Evolutionary conservation across 495 filamentous ascomycete species (phyloP), one percentile per base, ranked within the genome.

Genomic region (Talaromyces adpressus): DNA sequence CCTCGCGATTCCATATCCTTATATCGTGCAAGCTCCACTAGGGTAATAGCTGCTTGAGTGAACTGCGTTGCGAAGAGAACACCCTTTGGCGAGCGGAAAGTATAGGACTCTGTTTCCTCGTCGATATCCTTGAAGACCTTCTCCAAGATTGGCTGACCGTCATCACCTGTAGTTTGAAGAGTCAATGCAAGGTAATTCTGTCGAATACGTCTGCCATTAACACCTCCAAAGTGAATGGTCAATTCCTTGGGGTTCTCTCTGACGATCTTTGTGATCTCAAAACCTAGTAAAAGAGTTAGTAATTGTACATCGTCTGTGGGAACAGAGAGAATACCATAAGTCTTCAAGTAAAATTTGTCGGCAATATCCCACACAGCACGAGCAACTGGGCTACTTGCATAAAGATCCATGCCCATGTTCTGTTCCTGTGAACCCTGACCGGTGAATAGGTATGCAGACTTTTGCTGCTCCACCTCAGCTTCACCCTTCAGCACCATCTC

Each of bases 371-470:
- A 81, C 30, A 81, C 57, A 8, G 61, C 56, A 25, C 68, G 68
- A 2, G 75, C 78, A 0, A 66, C 69, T 4, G 63, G 11, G 58
- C 75, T 78, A 6, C 60, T 61, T 2, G 64, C 67, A 60, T 79
- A 78, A 11, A 78, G 60, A 12, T 72, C 71, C 76, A 79, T 78
- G 1, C 78, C 78, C 78, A 81, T 81, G 7, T 66, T 67, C 27
- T 63, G 65, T 49, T 68, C 65, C 60, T 81, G 78, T 39, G 71
- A 75, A 2, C 78, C 78, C 59, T 81, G 78, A 4, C 78, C 78
- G 3, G 75, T 77, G 56, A 81, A 81, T 14, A 81, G 30, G 64
- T 79, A 79, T 3, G 73, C 76, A 2, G 78, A 76, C 4, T 27
- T 52, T 6, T 66, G 63, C 47, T 76, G 74, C n/a, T 76, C 71